Conservation (phyloP, 176 grass and related monocot species). For the Elaeis guineensis region DNA sequence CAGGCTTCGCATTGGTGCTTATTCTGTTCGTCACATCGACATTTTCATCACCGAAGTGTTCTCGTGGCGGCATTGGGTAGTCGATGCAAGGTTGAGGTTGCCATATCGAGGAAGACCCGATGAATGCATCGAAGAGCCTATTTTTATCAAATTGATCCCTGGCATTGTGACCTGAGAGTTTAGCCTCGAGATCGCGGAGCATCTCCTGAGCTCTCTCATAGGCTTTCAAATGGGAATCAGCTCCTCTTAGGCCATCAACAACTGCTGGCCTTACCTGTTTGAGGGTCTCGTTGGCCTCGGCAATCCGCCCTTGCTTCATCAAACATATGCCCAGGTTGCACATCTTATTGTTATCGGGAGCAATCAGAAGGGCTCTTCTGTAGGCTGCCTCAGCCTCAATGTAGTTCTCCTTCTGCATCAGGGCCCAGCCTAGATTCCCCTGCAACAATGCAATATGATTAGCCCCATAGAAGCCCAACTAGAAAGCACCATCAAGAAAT, state of each 20-base stretch:
- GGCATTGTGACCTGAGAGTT: conserved; percentile 35
- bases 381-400: conserved; percentile 81
- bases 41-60: conserved; percentile 63
- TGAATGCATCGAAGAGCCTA: conserved; percentile 80
- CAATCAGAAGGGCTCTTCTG: conserved; percentile 60
- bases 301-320: conserved; percentile 77
- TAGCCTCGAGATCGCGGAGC: conserved; percentile 78
- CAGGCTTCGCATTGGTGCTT: neutral
- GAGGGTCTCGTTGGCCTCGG: conserved; percentile 87
- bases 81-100: conserved; percentile 86
- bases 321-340: conserved; percentile 97
- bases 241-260: conserved; percentile 63
- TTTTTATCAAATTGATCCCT: conserved; percentile 28
- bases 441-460: conserved; percentile 13
- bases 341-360: conserved; percentile 95
- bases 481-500: no score
- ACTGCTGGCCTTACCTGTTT: conserved; percentile 70
- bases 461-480: no score
- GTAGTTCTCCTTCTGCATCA: conserved; percentile 99
- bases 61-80: conserved; percentile 17
- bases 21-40: conserved; percentile 13
- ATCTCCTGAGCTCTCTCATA: conserved; percentile 89
- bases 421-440: conserved; percentile 93
- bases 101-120: conserved; percentile 78
- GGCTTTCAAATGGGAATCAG: conserved; percentile 92